Evolutionary conservation across 805 yeast genomes (phyloP).

Genomic region (Maudiozyma turicensis): DNA sequence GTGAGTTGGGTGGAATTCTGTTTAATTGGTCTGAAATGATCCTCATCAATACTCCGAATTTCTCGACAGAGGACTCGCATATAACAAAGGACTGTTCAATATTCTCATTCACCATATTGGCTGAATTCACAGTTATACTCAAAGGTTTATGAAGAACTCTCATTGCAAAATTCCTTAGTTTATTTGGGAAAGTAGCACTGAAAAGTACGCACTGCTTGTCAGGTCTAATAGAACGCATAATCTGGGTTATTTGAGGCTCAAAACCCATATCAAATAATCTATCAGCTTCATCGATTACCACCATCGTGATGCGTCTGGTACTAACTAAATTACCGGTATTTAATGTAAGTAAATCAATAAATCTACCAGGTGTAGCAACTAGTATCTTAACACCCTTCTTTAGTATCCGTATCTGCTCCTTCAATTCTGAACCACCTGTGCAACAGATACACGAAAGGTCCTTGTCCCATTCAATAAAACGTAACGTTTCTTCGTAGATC

Average conservation of each 20-base stretch:
- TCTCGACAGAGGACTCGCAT: slow-evolving; percentile 41
- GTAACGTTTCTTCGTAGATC: slow-evolving; percentile 54
- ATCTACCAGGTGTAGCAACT: slow-evolving; percentile 92
- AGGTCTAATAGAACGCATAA: slow-evolving; percentile 66
- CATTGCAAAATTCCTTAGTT: slow-evolving; percentile 66
- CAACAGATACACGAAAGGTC: slow-evolving; percentile 60
- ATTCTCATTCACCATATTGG: slow-evolving; percentile 71
- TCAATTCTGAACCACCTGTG: slow-evolving; percentile 83
- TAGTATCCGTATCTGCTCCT: slow-evolving; percentile 69
- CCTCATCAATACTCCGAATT: slow-evolving; percentile 46
- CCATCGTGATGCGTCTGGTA: slow-evolving; percentile 58
- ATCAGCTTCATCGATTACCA: slow-evolving; percentile 95
- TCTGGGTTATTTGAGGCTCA: slow-evolving; percentile 86
- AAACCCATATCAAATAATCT: slow-evolving; percentile 95
- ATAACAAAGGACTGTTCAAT: slow-evolving; percentile 65
- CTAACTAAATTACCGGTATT: slow-evolving; percentile 66
- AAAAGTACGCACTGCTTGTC: slow-evolving; percentile 85
- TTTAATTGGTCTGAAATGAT: slow-evolving; percentile 28
- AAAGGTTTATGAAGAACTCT: slow-evolving; percentile 55
- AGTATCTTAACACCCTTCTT: slow-evolving; percentile 71
- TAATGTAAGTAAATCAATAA: slow-evolving; percentile 79
- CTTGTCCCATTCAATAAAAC: slow-evolving; percentile 35
- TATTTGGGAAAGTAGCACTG: slow-evolving; percentile 87
- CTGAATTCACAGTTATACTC: slow-evolving; percentile 70
- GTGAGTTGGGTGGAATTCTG: neutral